Base-by-base conservation (phyloP, 371 early-diverging fungal species). In the Batrachochytrium dendrobatidis region DNA sequence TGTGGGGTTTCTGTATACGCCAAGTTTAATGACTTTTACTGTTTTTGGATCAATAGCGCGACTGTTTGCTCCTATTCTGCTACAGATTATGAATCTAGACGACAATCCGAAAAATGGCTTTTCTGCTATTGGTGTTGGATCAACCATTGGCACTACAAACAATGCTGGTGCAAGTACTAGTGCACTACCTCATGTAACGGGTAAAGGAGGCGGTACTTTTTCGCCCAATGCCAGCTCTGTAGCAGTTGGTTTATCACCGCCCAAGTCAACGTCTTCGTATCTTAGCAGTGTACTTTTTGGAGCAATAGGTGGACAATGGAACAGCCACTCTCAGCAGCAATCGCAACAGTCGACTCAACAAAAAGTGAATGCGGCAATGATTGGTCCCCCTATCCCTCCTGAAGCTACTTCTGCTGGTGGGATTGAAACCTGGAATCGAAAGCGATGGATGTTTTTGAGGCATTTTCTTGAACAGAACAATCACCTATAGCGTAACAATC, bases 401-500 rank as follows among this genome's bases (percentile, higher is more conserved):
- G 60, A n/a, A 24, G 34, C 22, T 28, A 24, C 6, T 33, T 46
- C 32, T 32, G 18, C 56, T 34, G 56, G 54, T 44, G 46, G 58
- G 58, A 18, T 45, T 53, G 25, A n/a, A 48, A 28, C 22, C 20
- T 33, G 25, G 64, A 20, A 64, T n/a, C 49, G 49, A 22, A 48
- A 64, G 53, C 49, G 65, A 24, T 22, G 59, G n/a, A 62, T 71
- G 64, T 71, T 71, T 59, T 33, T 71, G 61, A 64, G 58, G 64
- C 68, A 66, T 10, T 68, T 71, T 53, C 26, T 71, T 26, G 58
- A 57, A 12, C 53, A 33, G 52, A 49, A 31, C 52, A 63, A 59
- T 31, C 55, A 48, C n/a, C 8, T 8, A 22, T 48, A 8, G 49
- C 29, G 49, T n/a, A n/a, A n/a, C n/a, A n/a, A n/a, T n/a, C n/a